Conservation (phyloP, 768 basidiomycete genomes). For the Trametes gibbosa region DNA sequence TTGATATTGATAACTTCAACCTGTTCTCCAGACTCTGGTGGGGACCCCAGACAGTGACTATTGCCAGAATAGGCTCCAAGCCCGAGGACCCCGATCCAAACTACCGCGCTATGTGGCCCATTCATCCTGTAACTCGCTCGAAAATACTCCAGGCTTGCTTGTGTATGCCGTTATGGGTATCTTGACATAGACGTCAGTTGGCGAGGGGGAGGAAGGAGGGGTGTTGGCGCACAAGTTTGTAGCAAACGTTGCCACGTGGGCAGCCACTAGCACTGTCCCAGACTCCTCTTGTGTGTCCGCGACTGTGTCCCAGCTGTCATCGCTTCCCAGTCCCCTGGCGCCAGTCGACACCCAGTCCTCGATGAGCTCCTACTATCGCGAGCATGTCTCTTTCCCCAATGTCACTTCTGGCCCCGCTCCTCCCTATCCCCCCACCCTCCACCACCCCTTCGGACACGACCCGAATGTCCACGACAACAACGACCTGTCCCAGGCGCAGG, state of each 20-base stretch:
- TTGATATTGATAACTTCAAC: too few relatives aligned
- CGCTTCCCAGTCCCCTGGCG: conserved; percentile 1
- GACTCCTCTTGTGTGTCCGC: neutral
- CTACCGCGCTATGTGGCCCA: too few relatives aligned
- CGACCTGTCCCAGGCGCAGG: neutral
- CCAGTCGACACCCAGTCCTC: neutral
- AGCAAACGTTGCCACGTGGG: conserved; percentile 15
- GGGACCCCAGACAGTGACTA: too few relatives aligned
- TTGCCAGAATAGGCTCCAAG: too few relatives aligned
- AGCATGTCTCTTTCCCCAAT: conserved; percentile 18
- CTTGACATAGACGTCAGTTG: too few relatives aligned
- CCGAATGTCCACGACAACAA: neutral
- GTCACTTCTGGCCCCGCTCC: conserved; percentile 6
- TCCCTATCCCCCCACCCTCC: conserved; percentile 6
- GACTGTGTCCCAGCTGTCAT: neutral
- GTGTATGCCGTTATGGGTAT: too few relatives aligned
- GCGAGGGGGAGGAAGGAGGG: too few relatives aligned
- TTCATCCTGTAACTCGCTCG: too few relatives aligned
- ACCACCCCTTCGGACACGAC: neutral
- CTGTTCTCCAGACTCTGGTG: too few relatives aligned
- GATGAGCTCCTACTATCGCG: conserved; percentile 22
- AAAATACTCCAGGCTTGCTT: too few relatives aligned
- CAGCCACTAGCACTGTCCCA: neutral
- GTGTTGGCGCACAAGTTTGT: too few relatives aligned
- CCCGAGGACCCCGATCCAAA: too few relatives aligned